Conservation (phyloP, 139 green algal species). For the Chlorella sp. region DNA sequence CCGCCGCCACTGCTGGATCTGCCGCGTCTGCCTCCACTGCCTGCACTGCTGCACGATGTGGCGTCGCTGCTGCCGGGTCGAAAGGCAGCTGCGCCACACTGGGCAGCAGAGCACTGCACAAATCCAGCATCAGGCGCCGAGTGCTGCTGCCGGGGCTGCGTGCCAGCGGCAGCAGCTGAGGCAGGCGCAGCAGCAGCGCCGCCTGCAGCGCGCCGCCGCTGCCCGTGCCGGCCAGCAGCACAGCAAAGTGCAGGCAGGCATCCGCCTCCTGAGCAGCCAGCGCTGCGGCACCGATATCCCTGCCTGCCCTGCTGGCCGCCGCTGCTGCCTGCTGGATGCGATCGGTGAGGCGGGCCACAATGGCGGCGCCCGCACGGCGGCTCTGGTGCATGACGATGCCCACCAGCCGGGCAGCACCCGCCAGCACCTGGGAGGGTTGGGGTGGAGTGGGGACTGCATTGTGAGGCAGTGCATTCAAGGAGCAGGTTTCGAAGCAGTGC, state of each 20-base stretch:
- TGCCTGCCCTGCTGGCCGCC: no score
- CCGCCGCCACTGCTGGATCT: background rate
- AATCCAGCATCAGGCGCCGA: background rate
- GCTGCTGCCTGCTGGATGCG: background rate
- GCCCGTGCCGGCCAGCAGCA: background rate
- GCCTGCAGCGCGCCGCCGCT: background rate
- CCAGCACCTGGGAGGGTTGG: background rate
- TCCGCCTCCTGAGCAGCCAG: background rate
- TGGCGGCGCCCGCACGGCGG: background rate
- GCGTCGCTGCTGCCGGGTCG: background rate
- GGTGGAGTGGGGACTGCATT: no score
- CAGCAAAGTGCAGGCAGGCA: constrained; percentile 6
- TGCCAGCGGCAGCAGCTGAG: constrained; percentile 9
- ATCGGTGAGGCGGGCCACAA: background rate
- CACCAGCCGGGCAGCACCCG: background rate
- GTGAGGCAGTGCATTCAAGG: no score
- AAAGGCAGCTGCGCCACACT: background rate
- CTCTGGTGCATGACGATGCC: background rate
- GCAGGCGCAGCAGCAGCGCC: constrained; percentile 10
- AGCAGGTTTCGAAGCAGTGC: no score
- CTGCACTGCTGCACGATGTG: background rate
- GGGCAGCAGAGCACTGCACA: background rate
- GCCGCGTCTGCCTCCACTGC: background rate
- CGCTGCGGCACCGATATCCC: background rate
- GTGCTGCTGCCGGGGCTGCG: background rate